Base-by-base conservation (phyloP, 2,329 filamentous ascomycete genomes). In the Fusarium succisae region DNA sequence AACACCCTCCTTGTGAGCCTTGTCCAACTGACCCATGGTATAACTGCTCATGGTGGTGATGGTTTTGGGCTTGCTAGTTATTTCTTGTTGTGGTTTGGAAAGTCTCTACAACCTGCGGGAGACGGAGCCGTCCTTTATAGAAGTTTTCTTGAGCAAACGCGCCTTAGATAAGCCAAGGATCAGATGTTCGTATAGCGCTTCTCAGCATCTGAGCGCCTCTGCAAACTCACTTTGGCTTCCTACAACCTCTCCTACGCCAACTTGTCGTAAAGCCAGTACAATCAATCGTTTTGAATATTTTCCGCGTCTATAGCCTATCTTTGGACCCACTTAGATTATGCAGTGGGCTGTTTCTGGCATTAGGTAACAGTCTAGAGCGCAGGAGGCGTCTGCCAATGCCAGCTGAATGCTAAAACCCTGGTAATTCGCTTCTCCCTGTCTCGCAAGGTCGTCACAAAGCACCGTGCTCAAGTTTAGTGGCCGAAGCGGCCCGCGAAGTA, bases 341-440 rank as follows among this genome's bases (percentile, higher is more conserved):
- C 10, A 50, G 3, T 3, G 28, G 7, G 4, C 10, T n/a, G 10
- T 18, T 30, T 30, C 3, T 3, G 18, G 44, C 17, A 8, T 15
- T 0, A 4, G 7, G 2, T 8, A 14, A 50, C 5, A 0, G 47
- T 0, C 47, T 50, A 50, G 28, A 50, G 47, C 22, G 7, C 10
- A 30, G 10, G 7, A 30, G 28, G 47, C 47, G 14, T 50, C 3
- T n/a, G 14, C 20, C 9, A 48, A 8, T 28, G 13, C 26, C 26
- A 48, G 45, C 47, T 50, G 20, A 50, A 8, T n/a, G n/a, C n/a
- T n/a, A n/a, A n/a, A 17, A 50, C 28, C 47, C 14, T 0, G 2
- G 14, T 5, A 3, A 3, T 22, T 15, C 0, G 1, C 17, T 26
- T n/a, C n/a, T n/a, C n/a, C n/a, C n/a, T n/a, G n/a, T n/a, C n/a